These are phyloP conservation scores for Sistotremastrum suecicum DNA, from an alignment of 768 basidiomycete genomes.

Conservation along the genomic window DNA sequence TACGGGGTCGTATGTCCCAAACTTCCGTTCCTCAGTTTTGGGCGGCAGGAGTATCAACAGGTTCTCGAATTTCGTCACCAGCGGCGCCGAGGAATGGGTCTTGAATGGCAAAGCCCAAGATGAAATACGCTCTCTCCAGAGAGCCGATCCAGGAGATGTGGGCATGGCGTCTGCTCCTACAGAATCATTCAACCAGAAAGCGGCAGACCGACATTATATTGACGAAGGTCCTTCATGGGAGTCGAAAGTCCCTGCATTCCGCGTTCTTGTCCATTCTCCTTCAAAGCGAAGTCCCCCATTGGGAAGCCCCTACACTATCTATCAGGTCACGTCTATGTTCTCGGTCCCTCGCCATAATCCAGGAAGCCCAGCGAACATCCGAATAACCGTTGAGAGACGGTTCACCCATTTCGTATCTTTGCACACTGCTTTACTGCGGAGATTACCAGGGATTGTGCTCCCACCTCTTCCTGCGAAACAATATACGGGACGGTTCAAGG, in stretches of 20 bases:
- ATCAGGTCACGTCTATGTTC: constrained; percentile 67
- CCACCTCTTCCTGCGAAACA: constrained; percentile 80
- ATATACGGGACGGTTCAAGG: constrained; percentile 66
- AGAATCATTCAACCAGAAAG: constrained; percentile 15
- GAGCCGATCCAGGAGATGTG: constrained; percentile 33
- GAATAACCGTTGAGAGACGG: constrained; percentile 65
- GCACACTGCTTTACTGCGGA: constrained; percentile 51
- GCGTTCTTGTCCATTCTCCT: constrained; percentile 66
- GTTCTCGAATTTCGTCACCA: constrained; percentile 79
- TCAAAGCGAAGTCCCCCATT: constrained; percentile 55
- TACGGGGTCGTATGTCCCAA: constrained; percentile 69
- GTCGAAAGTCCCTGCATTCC: constrained; percentile 56
- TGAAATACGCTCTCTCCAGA: constrained; percentile 27
- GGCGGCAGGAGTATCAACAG: constrained; percentile 69
- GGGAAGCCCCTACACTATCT: constrained; percentile 54
- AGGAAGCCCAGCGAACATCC: constrained; percentile 22
- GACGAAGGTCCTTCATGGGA: constrained; percentile 63
- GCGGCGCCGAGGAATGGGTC: constrained; percentile 73
- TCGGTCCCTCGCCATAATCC: constrained; percentile 15
- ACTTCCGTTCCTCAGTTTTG: constrained; percentile 55
- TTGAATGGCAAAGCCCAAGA: constrained; percentile 44
- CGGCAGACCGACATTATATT: constrained; percentile 58
- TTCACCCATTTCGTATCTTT: constrained; percentile 78
- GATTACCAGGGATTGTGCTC: constrained; percentile 62
- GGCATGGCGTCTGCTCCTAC: constrained; percentile 6